These are phyloP conservation scores for Lolium multiflorum DNA, from an alignment of 176 grass and related monocot species.

Conservation along the genomic window DNA sequence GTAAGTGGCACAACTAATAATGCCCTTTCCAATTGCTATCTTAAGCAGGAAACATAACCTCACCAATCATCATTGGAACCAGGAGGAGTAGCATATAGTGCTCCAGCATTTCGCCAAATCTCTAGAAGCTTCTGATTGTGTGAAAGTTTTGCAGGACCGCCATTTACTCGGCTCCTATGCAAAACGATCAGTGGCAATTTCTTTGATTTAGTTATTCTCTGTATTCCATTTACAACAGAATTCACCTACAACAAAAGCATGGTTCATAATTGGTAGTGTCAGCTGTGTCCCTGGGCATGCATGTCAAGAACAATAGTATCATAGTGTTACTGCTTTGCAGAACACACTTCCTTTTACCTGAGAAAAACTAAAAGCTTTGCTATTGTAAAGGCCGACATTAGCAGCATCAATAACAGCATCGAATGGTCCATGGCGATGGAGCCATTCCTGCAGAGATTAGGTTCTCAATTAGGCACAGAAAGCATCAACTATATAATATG, in stretches of 20 bases:
- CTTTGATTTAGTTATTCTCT: conserved; percentile 70
- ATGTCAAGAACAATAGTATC: neutral
- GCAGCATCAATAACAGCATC: conserved; percentile 89
- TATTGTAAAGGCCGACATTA: conserved; percentile 78
- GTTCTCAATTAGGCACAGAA: conserved; percentile 32
- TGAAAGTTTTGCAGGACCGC: conserved; percentile 57
- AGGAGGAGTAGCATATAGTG: conserved; percentile 73
- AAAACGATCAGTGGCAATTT: conserved; percentile 85
- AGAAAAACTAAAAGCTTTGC: conserved; percentile 69
- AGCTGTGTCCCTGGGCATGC: neutral
- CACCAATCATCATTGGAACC: conserved; percentile 98
- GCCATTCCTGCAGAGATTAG: conserved; percentile 62
- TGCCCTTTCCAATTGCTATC: neutral
- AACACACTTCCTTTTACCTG: conserved; percentile 57
- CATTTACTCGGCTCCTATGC: conserved; percentile 56
- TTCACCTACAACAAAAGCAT: conserved; percentile 65
- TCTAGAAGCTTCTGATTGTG: conserved; percentile 74
- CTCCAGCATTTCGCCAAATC: conserved; percentile 62
- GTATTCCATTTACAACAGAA: conserved; percentile 72
- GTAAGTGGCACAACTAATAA: neutral
- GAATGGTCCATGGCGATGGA: conserved; percentile 73
- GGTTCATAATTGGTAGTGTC: neutral
- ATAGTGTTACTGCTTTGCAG: conserved; percentile 23
- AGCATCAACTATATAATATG: neutral
- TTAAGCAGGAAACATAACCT: conserved; percentile 27